Conservation (phyloP, 805 yeast species). For the Starmerella bacillaris region DNA sequence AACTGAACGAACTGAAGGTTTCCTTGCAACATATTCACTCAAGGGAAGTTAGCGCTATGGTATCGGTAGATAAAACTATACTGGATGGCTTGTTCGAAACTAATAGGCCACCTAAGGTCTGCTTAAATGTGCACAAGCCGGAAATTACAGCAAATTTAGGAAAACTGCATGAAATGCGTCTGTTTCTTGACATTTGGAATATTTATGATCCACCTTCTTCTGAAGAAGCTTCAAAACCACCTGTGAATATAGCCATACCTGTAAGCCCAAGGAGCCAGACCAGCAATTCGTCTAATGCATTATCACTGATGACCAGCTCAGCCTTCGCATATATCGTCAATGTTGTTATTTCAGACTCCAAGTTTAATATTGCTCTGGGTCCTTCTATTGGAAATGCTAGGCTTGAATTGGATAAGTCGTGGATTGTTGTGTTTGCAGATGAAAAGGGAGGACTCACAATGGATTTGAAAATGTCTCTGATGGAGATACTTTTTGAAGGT, state of each 20-base stretch:
- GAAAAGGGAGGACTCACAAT: background rate
- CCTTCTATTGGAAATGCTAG: constrained; percentile 57
- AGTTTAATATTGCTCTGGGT: constrained; percentile 57
- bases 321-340: constrained; percentile 54
- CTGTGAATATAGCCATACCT: constrained; percentile 32
- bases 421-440: background rate
- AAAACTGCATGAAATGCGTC: constrained; percentile 69
- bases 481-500: constrained; percentile 46
- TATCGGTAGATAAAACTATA: constrained; percentile 4
- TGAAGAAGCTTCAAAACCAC: background rate
- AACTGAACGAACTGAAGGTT: constrained; percentile 41
- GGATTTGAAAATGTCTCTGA: background rate
- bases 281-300: background rate
- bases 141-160: constrained; percentile 53
- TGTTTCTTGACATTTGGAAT: constrained; percentile 30
- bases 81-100: constrained; percentile 4
- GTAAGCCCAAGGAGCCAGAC: background rate
- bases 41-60: constrained; percentile 58
- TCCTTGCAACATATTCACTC: constrained; percentile 82
- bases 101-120: constrained; percentile 19
- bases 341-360: constrained; percentile 34
- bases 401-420: constrained; percentile 37
- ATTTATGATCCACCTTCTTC: constrained; percentile 4
- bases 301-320: background rate
- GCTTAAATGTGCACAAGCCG: constrained; percentile 32